Base-by-base conservation (phyloP, 306 rosid species). In the Pyrus pyrifolia region DNA sequence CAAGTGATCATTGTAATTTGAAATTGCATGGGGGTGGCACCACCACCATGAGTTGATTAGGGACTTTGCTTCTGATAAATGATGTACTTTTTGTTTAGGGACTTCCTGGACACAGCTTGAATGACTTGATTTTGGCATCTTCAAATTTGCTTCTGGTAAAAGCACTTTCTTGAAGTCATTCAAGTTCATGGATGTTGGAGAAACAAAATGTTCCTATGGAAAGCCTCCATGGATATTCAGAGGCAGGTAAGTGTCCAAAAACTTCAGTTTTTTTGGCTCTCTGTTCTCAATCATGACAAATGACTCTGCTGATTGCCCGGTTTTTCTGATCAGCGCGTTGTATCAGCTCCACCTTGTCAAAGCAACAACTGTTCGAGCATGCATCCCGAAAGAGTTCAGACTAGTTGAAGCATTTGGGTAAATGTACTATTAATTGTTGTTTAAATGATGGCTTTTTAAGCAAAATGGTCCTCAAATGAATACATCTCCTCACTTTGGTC, bases 401-500 rank as follows among this genome's bases (percentile, higher is more conserved):
- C 79, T 95, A 69, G 93, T 95, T 68, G 90, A 95, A 88, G 95
- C 95, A 76, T 95, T 92, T 86, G 98, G 98, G 97, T 87, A 80
- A 58, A 35, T 38, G 21, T 62, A 38, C 63, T 29, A 35, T 13
- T 30, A 25, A 33, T 57, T 25, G 45, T 70, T 67, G 64, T 70
- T 75, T 8, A 71, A 33, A 53, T 29, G 78, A 19, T 53, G 40
- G 40, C 8, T 35, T 35, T 35, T 35, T 35, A 6, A 8, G 40
- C 2, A 35, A 35, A 35, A 35, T 35, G 40, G 40, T 35, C 40
- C 8, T 35, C 8, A 35, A 35, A 35, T 1, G 40, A 35, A 35
- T 6, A 35, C 40, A 35, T 35, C 40, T 35, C 40, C 40, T 35
- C 38, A 1, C 38, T 35, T 35, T 35, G 8, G 40, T 35, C 40